Base-by-base conservation (phyloP, 768 basidiomycete species). In the Termitomyces sp. region DNA sequence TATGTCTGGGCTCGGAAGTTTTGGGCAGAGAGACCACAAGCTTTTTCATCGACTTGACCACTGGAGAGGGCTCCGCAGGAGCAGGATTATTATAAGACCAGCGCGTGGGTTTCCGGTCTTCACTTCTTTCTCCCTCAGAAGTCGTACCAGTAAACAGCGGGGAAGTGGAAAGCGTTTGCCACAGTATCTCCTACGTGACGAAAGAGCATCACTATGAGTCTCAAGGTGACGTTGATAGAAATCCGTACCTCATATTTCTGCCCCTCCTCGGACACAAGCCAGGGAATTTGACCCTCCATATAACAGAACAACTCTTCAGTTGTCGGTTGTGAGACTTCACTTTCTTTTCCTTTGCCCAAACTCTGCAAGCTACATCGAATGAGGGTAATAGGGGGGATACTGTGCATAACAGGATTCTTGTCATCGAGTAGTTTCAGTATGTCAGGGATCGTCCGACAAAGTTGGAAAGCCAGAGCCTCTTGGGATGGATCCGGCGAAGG, bases 331-430 rank as follows among this genome's bases (percentile, higher is more conserved):
- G 72, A 67, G 16, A 65, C 63, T 12, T 75, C 70, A 6, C 64
- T 70, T 0, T 75, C 71, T 35, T 75, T 76, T 23, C 69, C 73
- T 64, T 64, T 75, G 55, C 65, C 70, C 58, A 78, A 74, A 50
- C 85, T 85, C 33, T 75, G 71, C 44, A 91, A 72, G 3, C 79
- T 84, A 64, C 86, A 89, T 9, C 89, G 82, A 40, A 91, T 74
- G 7, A 90, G 70, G 1, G 86, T 83, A 5, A 84, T 61, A 9
- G 77, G 73, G 2, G 84, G 79, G 6, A 87, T 68, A 9, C 71
- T 71, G 1, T 66, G 46, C 50, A 73, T 63, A 9, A 71, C 68
- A 5, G 65, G 58, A 28, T 69, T 64, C 50, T 74, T 67, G 23
- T 71, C 69, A 13, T 64, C 66, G 14, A 71, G 58, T 20, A 68